Conservation (phyloP, 441 rosid species). For the Capsella rubella region DNA sequence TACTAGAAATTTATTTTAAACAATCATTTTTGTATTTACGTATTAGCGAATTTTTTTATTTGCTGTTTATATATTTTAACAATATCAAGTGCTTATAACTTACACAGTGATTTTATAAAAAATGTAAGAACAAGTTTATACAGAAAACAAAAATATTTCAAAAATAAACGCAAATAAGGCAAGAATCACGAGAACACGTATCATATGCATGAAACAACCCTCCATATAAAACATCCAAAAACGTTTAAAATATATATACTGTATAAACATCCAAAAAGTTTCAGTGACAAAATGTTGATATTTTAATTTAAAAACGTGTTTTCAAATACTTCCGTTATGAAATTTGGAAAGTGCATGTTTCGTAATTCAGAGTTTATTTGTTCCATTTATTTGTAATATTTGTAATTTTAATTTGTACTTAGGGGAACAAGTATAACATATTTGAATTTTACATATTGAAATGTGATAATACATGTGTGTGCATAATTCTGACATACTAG, state of each 20-base stretch:
- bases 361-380: not conserved
- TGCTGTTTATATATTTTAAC: no score
- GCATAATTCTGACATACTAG: not conserved
- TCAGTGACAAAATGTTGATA: not conserved
- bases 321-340: not conserved
- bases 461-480: not conserved
- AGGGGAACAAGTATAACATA: no score
- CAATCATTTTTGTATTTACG: no score
- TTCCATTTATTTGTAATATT: not conserved
- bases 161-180: not conserved
- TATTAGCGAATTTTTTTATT: no score
- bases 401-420: no score
- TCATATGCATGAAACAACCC: constrained; percentile 10
- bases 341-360: not conserved
- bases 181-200: constrained; percentile 18
- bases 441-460: not conserved
- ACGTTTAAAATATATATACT: no score
- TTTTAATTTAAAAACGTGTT: not conserved
- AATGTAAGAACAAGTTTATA: no score
- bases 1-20: no score
- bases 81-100: no score
- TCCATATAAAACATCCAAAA: not conserved
- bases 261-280: constrained; percentile 1
- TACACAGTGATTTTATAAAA: no score
- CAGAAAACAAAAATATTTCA: not conserved